Evolutionary conservation across 2,329 filamentous ascomycete species (phyloP).

Genomic region (Monilinia aucupariae): DNA sequence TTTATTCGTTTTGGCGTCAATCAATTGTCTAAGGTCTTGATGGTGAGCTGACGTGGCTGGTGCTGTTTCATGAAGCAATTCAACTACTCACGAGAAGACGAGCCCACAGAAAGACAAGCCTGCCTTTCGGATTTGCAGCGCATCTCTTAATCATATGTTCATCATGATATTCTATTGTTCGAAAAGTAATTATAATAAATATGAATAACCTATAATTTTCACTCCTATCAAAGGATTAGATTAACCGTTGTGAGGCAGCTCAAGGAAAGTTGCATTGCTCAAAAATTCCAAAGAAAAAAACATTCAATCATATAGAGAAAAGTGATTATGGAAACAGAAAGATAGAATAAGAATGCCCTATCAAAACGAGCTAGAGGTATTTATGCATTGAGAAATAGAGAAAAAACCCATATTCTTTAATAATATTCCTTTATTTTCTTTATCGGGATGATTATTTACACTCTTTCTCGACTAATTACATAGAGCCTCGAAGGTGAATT

Average conservation of each 20-base stretch:
- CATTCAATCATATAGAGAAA: no score
- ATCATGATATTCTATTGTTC: no score
- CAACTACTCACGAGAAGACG: background rate
- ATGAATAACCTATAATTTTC: background rate
- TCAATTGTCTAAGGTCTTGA: no score
- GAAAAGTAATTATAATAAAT: background rate
- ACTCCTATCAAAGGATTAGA: background rate
- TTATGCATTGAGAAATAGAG: no score
- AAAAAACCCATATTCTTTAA: no score
- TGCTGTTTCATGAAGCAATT: background rate
- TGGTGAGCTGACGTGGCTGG: background rate
- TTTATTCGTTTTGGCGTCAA: background rate
- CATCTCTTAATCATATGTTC: background rate
- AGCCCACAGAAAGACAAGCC: background rate
- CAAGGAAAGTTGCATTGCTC: background rate
- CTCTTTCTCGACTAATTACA: no score
- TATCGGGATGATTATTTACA: no score
- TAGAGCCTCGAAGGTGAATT: constrained; percentile 60
- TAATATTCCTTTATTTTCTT: no score
- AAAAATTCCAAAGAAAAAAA: no score
- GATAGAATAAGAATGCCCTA: no score
- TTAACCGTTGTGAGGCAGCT: background rate
- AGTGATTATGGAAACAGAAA: no score
- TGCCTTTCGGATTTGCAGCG: background rate
- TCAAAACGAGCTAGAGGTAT: no score